A percentile compares a stretch with the other conserved stretches of the same genome.
Conservation (phyloP, 768 basidiomycete genomes). For the Boletus rufocinnamomeus region DNA sequence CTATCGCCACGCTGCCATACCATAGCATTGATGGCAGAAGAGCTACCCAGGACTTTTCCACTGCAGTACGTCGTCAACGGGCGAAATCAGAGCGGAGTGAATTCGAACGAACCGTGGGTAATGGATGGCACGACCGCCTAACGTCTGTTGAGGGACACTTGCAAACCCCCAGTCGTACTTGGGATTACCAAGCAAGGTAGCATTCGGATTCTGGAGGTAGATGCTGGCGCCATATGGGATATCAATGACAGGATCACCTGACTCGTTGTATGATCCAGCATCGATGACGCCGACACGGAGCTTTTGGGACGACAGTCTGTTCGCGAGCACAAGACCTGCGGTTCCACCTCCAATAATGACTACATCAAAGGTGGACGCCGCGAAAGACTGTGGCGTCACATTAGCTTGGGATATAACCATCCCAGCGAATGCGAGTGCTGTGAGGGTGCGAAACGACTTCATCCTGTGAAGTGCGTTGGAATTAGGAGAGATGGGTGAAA, state of each 20-base stretch:
- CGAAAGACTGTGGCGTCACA: neutral
- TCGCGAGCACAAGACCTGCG: neutral
- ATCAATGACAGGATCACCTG: neutral
- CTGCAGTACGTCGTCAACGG: neutral
- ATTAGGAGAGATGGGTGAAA: neutral
- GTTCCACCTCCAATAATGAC: neutral
- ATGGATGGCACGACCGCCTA: neutral
- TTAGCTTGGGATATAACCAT: neutral
- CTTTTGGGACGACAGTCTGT: neutral
- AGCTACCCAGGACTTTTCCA: constrained; percentile 5
- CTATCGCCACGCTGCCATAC: neutral
- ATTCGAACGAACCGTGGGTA: neutral
- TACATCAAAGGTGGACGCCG: neutral
- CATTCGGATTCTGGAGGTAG: neutral
- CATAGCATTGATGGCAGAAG: neutral
- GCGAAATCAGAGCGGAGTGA: neutral
- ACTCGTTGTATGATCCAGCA: neutral
- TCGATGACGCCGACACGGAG: constrained; percentile 3
- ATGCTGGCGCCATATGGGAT: neutral
- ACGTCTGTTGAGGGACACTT: constrained; percentile 1
- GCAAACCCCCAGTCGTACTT: neutral
- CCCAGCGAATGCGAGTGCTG: neutral
- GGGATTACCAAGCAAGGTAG: neutral
- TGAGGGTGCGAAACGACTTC: neutral
- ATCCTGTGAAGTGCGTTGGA: neutral